Evolutionary conservation across 768 basidiomycete genomes (phyloP), one percentile per base, ranked within the genome.

Genomic region (Tubosaeta brunneosetosa): DNA sequence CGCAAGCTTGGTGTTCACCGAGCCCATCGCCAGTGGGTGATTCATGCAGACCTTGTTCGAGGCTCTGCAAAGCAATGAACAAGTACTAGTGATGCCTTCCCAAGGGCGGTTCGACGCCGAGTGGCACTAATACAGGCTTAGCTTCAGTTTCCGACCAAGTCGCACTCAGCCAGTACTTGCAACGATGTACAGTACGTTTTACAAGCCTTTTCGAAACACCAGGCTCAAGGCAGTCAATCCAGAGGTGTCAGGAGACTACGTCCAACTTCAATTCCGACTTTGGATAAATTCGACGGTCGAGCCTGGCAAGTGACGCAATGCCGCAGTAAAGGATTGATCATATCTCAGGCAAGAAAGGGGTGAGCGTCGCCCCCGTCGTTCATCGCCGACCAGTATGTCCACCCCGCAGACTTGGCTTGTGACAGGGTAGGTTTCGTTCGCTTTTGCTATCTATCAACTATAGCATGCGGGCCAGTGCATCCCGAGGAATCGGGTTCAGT

Each of bases 401-500:
- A 40, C 11, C 13, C 14, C 40, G 29, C 50, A 25, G 29, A 51
- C 56, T 36, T 57, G 52, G 56, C 49, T 57, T 26, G 36, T 54
- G 29, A 51, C 56, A 6, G 50, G 56, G 56, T 57, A 31, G 8
- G 53, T 47, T 19, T 25, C 29, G n/a, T 17, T 26, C 16, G 32
- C n/a, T 10, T 40, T 40, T 40, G 17, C 11, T 17, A 5, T 40
- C 38, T 40, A 40, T 19, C 14, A 11, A 40, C 38, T 17, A 40
- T 40, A 40, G 17, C 16, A 17, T 40, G 6, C 19, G 38, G 14
- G 19, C 16, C 49, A 57, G 52, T 17, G 47, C 49, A 11, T 53
- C 49, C 22, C 52, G 50, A 14, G 53, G 56, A n/a, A 52, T 50
- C 6, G 58, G 53, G 42, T 26, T 58, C 33, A 33, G 14, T 41